Conservation (phyloP, 805 yeast genomes). For the Tetrapisispora taiwanensis region DNA sequence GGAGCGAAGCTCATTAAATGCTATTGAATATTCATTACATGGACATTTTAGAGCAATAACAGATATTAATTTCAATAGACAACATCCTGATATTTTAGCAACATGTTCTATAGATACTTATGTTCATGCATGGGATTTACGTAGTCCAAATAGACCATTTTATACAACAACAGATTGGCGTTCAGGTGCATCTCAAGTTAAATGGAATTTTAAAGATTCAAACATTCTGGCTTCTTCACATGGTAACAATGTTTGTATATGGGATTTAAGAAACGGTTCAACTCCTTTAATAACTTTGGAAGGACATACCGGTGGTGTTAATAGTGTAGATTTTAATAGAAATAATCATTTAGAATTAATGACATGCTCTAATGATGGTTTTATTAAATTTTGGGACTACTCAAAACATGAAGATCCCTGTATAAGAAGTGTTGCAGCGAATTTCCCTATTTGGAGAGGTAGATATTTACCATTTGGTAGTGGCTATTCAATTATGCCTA, state of each 20-base stretch:
- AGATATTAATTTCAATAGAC: slow-evolving; percentile 87
- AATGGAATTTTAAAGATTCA: slow-evolving; percentile 77
- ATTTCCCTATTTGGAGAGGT: slow-evolving; percentile 83
- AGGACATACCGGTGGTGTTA: slow-evolving; percentile 81
- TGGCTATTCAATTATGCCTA: slow-evolving; percentile 83
- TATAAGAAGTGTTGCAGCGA: slow-evolving; percentile 50
- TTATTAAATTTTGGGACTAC: slow-evolving; percentile 76
- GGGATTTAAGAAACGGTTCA: slow-evolving; percentile 85
- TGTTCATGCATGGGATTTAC: slow-evolving; percentile 82
- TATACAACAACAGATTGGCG: slow-evolving; percentile 86
- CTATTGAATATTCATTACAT: slow-evolving; percentile 81
- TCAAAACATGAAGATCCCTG: slow-evolving; percentile 37
- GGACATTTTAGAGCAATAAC: slow-evolving; percentile 90
- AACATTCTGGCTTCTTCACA: slow-evolving; percentile 79
- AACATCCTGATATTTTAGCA: slow-evolving; percentile 76
- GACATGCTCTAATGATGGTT: slow-evolving; percentile 78
- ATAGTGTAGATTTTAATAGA: slow-evolving; percentile 77
- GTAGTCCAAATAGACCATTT: slow-evolving; percentile 67
- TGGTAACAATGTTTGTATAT: slow-evolving; percentile 65
- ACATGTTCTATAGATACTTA: slow-evolving; percentile 90
- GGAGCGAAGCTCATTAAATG: slow-evolving; percentile 54
- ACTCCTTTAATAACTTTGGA: slow-evolving; percentile 53
- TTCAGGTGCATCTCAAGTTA: slow-evolving; percentile 90
- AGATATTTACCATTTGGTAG: slow-evolving; percentile 82
- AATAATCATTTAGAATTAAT: slow-evolving; percentile 50